Percentiles rank a stretch among this genome's conserved stretches.
phyloP scores from a whole-genome alignment of 2,329 filamentous ascomycete genomes.

The Claviceps quebecensis region DNA sequence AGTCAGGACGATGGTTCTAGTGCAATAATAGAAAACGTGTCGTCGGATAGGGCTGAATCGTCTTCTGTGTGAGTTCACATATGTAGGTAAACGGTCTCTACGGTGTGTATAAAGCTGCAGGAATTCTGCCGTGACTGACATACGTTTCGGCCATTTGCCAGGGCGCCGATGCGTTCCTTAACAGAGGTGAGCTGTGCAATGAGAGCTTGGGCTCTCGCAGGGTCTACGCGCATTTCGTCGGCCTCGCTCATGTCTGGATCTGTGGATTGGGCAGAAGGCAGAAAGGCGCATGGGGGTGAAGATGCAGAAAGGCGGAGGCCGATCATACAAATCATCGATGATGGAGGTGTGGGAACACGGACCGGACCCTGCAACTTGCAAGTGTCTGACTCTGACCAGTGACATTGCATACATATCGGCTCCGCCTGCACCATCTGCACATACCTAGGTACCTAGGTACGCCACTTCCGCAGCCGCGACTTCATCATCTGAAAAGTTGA shows the following conservation, averaged over 20 bases:
- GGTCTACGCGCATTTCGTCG: slow-evolving; percentile 46
- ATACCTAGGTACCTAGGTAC: no score
- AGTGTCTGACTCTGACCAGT: no score
- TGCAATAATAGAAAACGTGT: background rate
- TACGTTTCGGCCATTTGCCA: slow-evolving; percentile 40
- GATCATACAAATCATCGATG: no score
- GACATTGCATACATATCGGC: no score
- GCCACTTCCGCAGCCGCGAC: no score
- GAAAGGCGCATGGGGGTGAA: background rate
- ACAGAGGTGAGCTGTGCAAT: slow-evolving; percentile 48
- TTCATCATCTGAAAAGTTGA: no score
- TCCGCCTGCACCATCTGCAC: no score
- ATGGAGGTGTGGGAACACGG: no score
- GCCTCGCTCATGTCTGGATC: slow-evolving; percentile 26
- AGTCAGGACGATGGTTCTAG: background rate
- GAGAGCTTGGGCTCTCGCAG: slow-evolving; percentile 46
- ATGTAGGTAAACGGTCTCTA: no score
- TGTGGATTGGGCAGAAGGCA: background rate
- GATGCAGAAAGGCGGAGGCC: background rate
- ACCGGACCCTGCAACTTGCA: no score
- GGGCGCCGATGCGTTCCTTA: slow-evolving; percentile 40
- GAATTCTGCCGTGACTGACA: slow-evolving; percentile 12
- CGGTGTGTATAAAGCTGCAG: no score
- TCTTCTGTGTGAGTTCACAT: no score
- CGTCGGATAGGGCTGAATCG: background rate